Conservation (phyloP, 371 early-diverging fungal species). For the Mortierella sp. region DNA sequence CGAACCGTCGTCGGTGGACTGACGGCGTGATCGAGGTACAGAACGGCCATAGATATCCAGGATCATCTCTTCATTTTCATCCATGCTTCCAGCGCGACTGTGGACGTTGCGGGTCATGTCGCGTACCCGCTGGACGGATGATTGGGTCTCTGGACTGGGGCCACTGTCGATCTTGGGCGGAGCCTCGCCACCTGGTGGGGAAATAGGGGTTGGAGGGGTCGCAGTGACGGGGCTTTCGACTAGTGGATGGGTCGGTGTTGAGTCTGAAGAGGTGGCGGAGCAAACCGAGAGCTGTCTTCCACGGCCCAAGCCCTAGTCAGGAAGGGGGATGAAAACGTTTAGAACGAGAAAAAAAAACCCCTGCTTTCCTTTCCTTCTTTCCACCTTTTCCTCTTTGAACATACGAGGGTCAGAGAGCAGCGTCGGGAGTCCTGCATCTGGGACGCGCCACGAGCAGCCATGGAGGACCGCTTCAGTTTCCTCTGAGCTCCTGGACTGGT, state of each 20-base stretch:
- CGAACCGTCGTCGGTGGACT: constrained; percentile 32
- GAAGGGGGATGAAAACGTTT: too few relatives aligned
- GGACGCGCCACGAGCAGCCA: constrained; percentile 25
- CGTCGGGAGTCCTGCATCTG: neutral
- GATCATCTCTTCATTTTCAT: constrained; percentile 37
- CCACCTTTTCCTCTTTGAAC: neutral
- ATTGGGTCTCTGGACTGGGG: too few relatives aligned
- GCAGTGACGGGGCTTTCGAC: constrained; percentile 17
- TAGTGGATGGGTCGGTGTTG: constrained; percentile 4
- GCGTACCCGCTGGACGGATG: constrained; percentile 9
- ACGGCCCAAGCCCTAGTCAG: constrained; percentile 2
- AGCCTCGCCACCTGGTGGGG: constrained; percentile 21
- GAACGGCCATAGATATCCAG: constrained; percentile 38
- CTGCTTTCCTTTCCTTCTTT: too few relatives aligned
- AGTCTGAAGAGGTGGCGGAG: constrained; percentile 15
- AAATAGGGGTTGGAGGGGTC: constrained; percentile 34
- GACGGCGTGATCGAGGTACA: constrained; percentile 34
- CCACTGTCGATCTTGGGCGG: too few relatives aligned
- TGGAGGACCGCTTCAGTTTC: constrained; percentile 45
- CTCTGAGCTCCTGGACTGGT: constrained; percentile 10
- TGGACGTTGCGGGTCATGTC: constrained; percentile 43
- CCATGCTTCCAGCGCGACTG: constrained; percentile 27
- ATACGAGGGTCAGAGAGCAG: neutral
- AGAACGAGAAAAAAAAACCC: too few relatives aligned
- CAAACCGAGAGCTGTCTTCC: constrained; percentile 17